Evolutionary conservation across 179 eudicot genomes (phyloP).

Genomic region (Silene vulgaris): DNA sequence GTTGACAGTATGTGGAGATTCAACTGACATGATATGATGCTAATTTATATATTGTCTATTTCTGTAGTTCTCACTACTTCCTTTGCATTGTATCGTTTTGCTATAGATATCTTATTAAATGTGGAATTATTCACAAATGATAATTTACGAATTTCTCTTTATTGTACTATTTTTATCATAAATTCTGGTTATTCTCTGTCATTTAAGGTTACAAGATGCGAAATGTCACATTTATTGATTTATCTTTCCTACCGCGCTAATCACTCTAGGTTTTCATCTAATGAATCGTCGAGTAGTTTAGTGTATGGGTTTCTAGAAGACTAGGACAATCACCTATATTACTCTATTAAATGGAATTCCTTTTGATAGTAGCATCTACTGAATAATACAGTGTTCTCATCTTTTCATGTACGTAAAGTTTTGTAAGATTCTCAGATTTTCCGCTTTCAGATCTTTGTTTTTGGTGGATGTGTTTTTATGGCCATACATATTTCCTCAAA

Average conservation of each 20-base stretch:
- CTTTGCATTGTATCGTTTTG: neutral
- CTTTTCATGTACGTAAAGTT: neutral
- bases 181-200: no score
- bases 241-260: no score
- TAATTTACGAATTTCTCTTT: no score
- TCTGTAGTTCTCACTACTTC: neutral
- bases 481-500: slow-evolving; percentile 31
- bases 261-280: no score
- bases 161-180: no score
- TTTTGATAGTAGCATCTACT: neutral
- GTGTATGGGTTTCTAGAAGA: neutral
- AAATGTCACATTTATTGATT: no score
- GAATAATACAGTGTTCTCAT: neutral
- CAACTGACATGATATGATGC: neutral
- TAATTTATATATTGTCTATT: neutral
- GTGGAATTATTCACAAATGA: neutral
- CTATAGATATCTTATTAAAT: neutral
- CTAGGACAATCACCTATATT: neutral
- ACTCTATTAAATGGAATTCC: neutral
- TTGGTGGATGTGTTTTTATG: slow-evolving; percentile 11
- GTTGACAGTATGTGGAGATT: neutral
- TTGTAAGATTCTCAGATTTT: neutral
- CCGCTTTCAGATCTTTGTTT: neutral
- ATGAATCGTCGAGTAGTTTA: neutral
- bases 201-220: no score